Base-by-base conservation (phyloP, 805 yeast genomes). In the Starmerella geochares region DNA sequence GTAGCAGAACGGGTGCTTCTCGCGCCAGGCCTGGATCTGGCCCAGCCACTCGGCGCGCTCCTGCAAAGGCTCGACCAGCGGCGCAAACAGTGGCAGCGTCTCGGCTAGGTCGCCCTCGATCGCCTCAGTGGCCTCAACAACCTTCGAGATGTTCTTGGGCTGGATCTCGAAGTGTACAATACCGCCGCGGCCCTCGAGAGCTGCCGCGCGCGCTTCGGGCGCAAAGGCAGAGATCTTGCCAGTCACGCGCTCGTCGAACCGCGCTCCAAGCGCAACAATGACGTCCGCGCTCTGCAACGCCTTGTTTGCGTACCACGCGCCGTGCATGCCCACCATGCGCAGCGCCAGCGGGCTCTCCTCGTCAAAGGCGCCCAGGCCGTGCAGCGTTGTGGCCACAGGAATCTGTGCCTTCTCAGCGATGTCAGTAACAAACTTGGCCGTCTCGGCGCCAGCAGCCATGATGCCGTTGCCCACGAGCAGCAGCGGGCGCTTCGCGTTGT, bases 291-390 rank as follows among this genome's bases (percentile, higher is more conserved):
- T 74, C 72, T 92, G 98, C 59, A 92, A 82, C 47, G 97, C 94
- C 62, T 83, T 66, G 74, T 92, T 92, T 59, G 98, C 98, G 60
- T 87, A 86, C 46, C 87, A 96, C 54, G 81, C 76, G 57, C 98
- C 98, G 69, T 92, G 98, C 98, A 92, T 92, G 61, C 98, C 98
- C 58, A 92, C 77, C 94, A 92, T 86, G 68, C 90, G 96, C 58
- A 92, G 70, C 23, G 96, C 82, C 68, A 87, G 86, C 57, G 80
- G 81, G 69, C 88, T 95, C 55, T 74, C 77, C 72, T 92, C 97
- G 69, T 92, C 96, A 62, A 81, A 92, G 8, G 94, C 84, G 60
- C 98, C 98, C 56, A 92, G 75, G 50, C 84, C 96, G 70, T 88
- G 97, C 51, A 92, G 67, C 47, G 96, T 84, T 24, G 97, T 92